Conservation (phyloP, 495 filamentous ascomycete species). For the Penicillium coffeae region DNA sequence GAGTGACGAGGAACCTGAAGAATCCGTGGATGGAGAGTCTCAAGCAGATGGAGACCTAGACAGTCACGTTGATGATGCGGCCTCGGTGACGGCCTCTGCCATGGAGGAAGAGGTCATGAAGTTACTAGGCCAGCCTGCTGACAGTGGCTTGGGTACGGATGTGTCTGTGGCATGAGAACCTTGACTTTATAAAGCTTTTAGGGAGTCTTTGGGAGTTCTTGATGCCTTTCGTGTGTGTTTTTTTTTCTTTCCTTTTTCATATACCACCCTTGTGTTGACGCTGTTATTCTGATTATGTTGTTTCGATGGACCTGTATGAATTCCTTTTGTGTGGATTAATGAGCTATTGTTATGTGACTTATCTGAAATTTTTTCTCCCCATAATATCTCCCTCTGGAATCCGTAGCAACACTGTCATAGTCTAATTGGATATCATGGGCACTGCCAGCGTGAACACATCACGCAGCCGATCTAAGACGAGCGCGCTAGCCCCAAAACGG, state of each 20-base stretch:
- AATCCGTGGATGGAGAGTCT: slow-evolving; percentile 7
- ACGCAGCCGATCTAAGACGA: too few relatives aligned
- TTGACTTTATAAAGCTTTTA: slow-evolving; percentile 7
- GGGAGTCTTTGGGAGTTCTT: slow-evolving; percentile 2
- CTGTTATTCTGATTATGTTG: slow-evolving; percentile 4
- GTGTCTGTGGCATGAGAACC: slow-evolving; percentile 24
- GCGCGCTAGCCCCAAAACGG: not conserved
- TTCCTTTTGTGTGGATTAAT: slow-evolving; percentile 17
- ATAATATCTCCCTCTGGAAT: not conserved
- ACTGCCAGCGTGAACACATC: too few relatives aligned
- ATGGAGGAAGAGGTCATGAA: slow-evolving; percentile 26
- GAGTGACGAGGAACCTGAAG: slow-evolving; percentile 1
- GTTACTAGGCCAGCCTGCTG: slow-evolving; percentile 34
- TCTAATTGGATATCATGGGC: too few relatives aligned
- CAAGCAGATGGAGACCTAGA: slow-evolving; percentile 11
- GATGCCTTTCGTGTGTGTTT: slow-evolving; percentile 13
- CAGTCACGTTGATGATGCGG: slow-evolving; percentile 11
- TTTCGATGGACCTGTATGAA: slow-evolving; percentile 20
- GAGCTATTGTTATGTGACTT: slow-evolving; percentile 1
- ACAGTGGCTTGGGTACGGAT: slow-evolving; percentile 45
- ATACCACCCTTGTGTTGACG: slow-evolving; percentile 23
- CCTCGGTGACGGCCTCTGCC: slow-evolving; percentile 28
- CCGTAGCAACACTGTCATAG: not conserved
- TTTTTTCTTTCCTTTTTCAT: slow-evolving; percentile 20
- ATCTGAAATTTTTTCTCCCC: not conserved